Evolutionary conservation across 345 rosid species (phyloP), one percentile per base, ranked within the genome.

Genomic region (Lumnitzera racemosa): DNA sequence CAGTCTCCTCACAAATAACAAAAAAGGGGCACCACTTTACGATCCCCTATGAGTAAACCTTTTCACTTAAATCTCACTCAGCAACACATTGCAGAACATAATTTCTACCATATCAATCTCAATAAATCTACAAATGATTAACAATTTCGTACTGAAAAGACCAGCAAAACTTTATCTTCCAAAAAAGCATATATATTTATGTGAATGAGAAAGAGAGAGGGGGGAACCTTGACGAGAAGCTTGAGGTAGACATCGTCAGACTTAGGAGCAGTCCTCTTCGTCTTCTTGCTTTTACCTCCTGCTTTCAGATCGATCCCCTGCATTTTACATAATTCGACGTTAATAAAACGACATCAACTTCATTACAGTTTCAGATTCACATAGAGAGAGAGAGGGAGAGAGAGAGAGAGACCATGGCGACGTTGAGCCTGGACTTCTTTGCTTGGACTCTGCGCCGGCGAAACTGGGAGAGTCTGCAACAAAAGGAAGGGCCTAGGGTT

Each of bases 301-400:
- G 96, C 96, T 60, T 83, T 70, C 79, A 95, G 61, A 81, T 95
- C 96, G 69, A 95, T 85, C 23, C 99, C 99, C 99, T 90, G 78
- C 49, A 27, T 27, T 54, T 52, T 51, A 48, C 53, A 29, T n/a
- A 29, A 29, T 29, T 29, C 36, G 7, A 6, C 7, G 36, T 29
- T 29, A 3, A 29, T 6, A 29, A 29, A 29, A 29, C 36, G 36
- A 29, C 36, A 29, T 29, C 7, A 29, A 29, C 36, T 29, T 29
- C 36, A 29, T 29, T 29, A 29, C 36, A 29, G 36, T 3, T 3
- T 29, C 36, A 29, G 3, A 29, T 29, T 6, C 36, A 29, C 5
- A 29, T 3, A 17, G 11, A 49, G 27, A 52, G 48, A 46, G 53
- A 58, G 46, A 46, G n/a, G 12, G 51, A 41, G 57, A 16, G 16